These are phyloP conservation scores for Dryas drummondii DNA, from an alignment of 306 rosid genomes.

Conservation along the genomic window DNA sequence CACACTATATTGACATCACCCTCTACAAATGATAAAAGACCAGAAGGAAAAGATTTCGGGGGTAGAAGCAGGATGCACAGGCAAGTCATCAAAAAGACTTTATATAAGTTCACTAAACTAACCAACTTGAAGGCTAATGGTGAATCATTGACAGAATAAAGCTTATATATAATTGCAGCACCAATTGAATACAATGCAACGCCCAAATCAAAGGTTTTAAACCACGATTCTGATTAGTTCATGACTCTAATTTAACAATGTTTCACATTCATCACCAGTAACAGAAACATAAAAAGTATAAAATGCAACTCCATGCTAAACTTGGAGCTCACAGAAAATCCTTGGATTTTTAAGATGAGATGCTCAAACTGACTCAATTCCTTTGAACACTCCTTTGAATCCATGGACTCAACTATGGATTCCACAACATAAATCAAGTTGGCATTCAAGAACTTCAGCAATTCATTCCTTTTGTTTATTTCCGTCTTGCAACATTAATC, in stretches of 20 bases:
- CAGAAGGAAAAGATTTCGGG: not conserved
- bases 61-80: not conserved
- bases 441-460: constrained; percentile 89
- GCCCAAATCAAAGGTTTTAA: constrained; percentile 20
- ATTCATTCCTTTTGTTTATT: constrained; percentile 87
- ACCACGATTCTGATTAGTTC: not conserved
- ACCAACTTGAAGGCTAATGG: not conserved
- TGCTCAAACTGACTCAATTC: constrained; percentile 16
- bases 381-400: constrained; percentile 19
- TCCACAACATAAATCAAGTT: constrained; percentile 64
- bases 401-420: constrained; percentile 18
- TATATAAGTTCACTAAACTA: not conserved
- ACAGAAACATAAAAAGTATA: not conserved
- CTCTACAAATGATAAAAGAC: too few species aligned
- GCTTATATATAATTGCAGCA: constrained; percentile 12
- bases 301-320: constrained; percentile 15
- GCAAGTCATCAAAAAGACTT: not conserved
- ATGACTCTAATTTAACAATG: constrained; percentile 11
- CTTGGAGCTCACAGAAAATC: constrained; percentile 1
- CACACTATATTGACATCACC: not conserved
- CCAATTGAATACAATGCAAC: constrained; percentile 13
- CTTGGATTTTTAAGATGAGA: constrained; percentile 11
- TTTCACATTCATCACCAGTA: not conserved
- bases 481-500: constrained; percentile 73
- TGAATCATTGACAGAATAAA: constrained; percentile 3